phyloP scores from a whole-genome alignment of 140 eudicot genomes.

The Cichorium intybus region DNA sequence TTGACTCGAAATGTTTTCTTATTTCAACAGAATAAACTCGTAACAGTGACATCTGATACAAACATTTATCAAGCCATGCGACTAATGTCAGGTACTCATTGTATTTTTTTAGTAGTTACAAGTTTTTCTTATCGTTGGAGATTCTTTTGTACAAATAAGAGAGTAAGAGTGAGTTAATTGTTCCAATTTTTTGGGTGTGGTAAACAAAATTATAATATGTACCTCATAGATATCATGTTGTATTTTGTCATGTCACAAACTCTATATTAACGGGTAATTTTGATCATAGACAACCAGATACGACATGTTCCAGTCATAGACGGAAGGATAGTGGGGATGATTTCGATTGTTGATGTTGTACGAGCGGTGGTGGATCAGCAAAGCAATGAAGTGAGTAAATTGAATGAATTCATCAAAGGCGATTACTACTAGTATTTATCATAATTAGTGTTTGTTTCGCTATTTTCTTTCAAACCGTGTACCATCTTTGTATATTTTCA shows the following conservation, averaged over 20 bases:
- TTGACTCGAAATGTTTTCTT: not conserved
- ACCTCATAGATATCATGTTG: not conserved
- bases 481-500: not conserved
- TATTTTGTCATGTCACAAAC: not conserved
- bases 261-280: not conserved
- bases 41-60: slow-evolving; percentile 77
- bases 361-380: slow-evolving; percentile 87
- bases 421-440: slow-evolving; percentile 46
- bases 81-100: slow-evolving; percentile 76
- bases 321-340: slow-evolving; percentile 84
- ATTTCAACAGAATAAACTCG: slow-evolving; percentile 56
- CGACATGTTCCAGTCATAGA: slow-evolving; percentile 83
- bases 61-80: slow-evolving; percentile 84
- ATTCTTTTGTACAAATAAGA: no score
- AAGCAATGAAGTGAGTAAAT: slow-evolving; percentile 63
- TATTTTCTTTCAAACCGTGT: not conserved
- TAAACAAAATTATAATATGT: no score
- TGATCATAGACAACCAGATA: slow-evolving; percentile 69
- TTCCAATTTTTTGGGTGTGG: no score
- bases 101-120: no score
- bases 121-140: no score
- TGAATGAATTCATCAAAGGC: slow-evolving; percentile 74
- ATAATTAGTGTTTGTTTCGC: not conserved
- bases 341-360: slow-evolving; percentile 76
- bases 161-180: not conserved